Evolutionary conservation across 78 protist genomes (phyloP), one percentile per base, ranked within the genome.

Genomic region (Dictyostelium brefeldianum): DNA sequence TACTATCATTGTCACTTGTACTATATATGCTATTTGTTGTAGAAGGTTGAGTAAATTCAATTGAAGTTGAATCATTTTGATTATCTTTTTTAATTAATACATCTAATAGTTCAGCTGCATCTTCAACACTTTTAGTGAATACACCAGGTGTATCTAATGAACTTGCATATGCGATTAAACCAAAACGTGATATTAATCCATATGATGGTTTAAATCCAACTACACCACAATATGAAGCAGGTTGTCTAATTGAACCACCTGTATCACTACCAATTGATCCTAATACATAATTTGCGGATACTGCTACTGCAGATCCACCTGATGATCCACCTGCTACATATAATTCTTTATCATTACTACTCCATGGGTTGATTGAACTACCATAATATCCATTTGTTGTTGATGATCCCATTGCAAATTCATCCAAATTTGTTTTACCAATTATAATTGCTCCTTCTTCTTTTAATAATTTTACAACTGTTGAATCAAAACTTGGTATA

Each of bases 341-440:
- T 47, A 22, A 7, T 18, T 56, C 27, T 14, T 56, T 56, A 17
- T 17, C 6, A 20, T 56, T 14, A 54, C 18, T 2, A 12, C 80
- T 56, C 77, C 75, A 81, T 27, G 96, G 94, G 41, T 80, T 82
- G 71, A 95, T 47, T 11, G 53, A 56, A 20, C 56, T 29, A 51
- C 91, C 89, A 27, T 4, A 50, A 25, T 20, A 12, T 4, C 92
- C 73, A 78, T 17, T 51, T 0, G 89, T 62, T 8, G 90, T 14
- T 4, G 87, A 67, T 22, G 81, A 77, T 6, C 98, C 98, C 98
- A 97, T 97, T 47, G 95, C 96, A 89, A 97, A 97, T 53, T 97
- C 98, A 41, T 97, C 98, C 98, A 97, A 94, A 75, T 97, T 97
- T 0, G 98, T 92, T 70, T 97, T 97, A 29, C 98, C 98, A 20